Percentiles rank a stretch among this genome's conserved stretches.
These are phyloP conservation scores for Ocimum tenuiflorum DNA, from an alignment of 257 asterid species.

Conservation along the genomic window DNA sequence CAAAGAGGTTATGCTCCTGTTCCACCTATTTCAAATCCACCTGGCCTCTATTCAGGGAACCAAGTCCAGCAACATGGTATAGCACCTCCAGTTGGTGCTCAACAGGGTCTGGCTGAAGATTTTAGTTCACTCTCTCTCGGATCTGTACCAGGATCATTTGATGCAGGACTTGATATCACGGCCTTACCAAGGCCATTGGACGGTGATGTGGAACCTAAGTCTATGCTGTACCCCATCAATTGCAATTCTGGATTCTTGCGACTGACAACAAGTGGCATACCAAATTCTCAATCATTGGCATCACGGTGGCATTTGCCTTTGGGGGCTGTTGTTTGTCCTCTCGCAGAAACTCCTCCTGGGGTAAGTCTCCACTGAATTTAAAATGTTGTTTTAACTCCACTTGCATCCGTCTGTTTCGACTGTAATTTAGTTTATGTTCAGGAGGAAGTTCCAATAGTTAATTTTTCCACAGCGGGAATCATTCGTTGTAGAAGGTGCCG, in stretches of 20 bases:
- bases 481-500: slow-evolving; percentile 85
- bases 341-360: slow-evolving; percentile 77
- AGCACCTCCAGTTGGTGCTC: slow-evolving; percentile 41
- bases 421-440: slow-evolving; percentile 30
- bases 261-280: slow-evolving; percentile 66
- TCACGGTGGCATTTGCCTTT: slow-evolving; percentile 89
- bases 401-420: slow-evolving; percentile 1
- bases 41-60: slow-evolving; percentile 38
- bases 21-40: slow-evolving; percentile 38
- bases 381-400: neutral
- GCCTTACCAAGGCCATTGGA: slow-evolving; percentile 88
- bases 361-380: slow-evolving; percentile 35
- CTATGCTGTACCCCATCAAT: slow-evolving; percentile 65
- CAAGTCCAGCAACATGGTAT: slow-evolving; percentile 46
- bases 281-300: slow-evolving; percentile 65
- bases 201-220: slow-evolving; percentile 60
- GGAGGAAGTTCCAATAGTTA: slow-evolving; percentile 80
- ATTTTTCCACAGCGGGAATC: slow-evolving; percentile 60
- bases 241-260: slow-evolving; percentile 62
- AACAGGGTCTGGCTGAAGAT: slow-evolving; percentile 66
- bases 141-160: slow-evolving; percentile 81
- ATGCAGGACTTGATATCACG: slow-evolving; percentile 63
- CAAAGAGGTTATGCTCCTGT: slow-evolving; percentile 62
- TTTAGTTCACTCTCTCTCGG: slow-evolving; percentile 71
- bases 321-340: slow-evolving; percentile 91